These are phyloP conservation scores for Aspergillus transmontanensis DNA, from an alignment of 2,329 filamentous ascomycete genomes.

Conservation along the genomic window DNA sequence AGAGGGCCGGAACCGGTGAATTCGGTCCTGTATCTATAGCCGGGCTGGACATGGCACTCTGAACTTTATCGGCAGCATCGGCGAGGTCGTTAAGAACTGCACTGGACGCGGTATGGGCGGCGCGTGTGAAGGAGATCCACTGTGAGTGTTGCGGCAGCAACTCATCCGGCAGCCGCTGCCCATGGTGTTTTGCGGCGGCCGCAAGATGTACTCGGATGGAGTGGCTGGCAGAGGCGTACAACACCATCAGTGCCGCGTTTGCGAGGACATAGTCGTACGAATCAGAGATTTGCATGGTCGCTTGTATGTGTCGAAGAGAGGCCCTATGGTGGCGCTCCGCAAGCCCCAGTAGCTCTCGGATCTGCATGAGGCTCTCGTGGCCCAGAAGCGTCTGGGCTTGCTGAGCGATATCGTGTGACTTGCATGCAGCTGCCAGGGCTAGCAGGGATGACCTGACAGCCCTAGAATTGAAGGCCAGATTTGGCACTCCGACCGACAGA, in stretches of 20 bases:
- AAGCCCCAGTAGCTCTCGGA: conserved; percentile 25
- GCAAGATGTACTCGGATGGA: conserved; percentile 39
- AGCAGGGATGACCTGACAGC: conserved; percentile 48
- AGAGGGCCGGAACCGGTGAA: not conserved
- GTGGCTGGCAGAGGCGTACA: conserved; percentile 46
- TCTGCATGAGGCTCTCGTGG: conserved; percentile 21
- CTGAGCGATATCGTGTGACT: conserved; percentile 32
- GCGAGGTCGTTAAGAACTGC: conserved; percentile 30
- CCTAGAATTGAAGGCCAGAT: conserved; percentile 43
- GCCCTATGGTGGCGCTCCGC: conserved; percentile 43
- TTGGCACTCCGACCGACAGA: conserved; percentile 47
- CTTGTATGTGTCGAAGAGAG: conserved; percentile 43
- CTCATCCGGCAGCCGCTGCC: conserved; percentile 22
- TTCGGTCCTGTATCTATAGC: not conserved
- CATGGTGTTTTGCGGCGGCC: conserved; percentile 20
- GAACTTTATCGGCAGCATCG: not conserved
- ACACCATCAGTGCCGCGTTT: conserved; percentile 47
- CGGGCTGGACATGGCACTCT: not conserved
- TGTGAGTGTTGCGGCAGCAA: conserved; percentile 37
- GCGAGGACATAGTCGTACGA: conserved; percentile 41
- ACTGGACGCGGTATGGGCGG: conserved; percentile 37
- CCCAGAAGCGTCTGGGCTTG: conserved; percentile 1
- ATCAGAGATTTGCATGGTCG: conserved; percentile 30
- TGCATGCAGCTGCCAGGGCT: conserved; percentile 46
- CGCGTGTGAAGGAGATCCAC: conserved; percentile 44